phyloP scores from a whole-genome alignment of 768 basidiomycete species.

The Tylopilus sp. region DNA sequence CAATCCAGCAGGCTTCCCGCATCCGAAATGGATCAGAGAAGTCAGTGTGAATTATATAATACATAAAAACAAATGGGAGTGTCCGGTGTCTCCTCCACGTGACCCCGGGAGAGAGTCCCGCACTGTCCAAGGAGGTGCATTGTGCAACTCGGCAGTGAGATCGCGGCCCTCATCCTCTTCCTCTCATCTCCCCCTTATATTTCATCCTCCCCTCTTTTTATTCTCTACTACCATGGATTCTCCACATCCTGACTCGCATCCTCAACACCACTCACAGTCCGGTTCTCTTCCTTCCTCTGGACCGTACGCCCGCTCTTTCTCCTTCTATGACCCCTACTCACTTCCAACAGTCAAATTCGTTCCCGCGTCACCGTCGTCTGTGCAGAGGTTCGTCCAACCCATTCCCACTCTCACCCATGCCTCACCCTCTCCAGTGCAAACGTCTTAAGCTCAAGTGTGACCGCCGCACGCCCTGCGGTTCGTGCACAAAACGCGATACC shows the following conservation, averaged over 20 bases:
- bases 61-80: background rate
- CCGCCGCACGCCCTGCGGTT: constrained; percentile 70
- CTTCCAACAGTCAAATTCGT: constrained; percentile 53
- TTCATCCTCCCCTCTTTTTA: background rate
- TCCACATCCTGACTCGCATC: constrained; percentile 13
- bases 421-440: constrained; percentile 58
- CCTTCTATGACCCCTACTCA: constrained; percentile 4
- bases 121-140: constrained; percentile 16
- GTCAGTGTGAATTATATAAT: constrained; percentile 12
- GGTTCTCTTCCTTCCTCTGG: constrained; percentile 22
- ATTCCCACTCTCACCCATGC: background rate
- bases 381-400: constrained; percentile 56
- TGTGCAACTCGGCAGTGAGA: constrained; percentile 16
- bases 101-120: constrained; percentile 18
- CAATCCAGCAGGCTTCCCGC: constrained; percentile 1
- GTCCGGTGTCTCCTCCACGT: constrained; percentile 16
- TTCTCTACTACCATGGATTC: constrained; percentile 19
- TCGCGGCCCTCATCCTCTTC: constrained; percentile 1
- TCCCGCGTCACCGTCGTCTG: constrained; percentile 79
- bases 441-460: constrained; percentile 86
- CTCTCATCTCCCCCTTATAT: background rate
- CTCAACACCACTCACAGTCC: constrained; percentile 18
- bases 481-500: constrained; percentile 77
- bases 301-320: constrained; percentile 27
- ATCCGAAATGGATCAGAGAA: constrained; percentile 7